phyloP scores from a whole-genome alignment of 2,329 filamentous ascomycete species.

The Graphilbum ipis-grandicollis region DNA sequence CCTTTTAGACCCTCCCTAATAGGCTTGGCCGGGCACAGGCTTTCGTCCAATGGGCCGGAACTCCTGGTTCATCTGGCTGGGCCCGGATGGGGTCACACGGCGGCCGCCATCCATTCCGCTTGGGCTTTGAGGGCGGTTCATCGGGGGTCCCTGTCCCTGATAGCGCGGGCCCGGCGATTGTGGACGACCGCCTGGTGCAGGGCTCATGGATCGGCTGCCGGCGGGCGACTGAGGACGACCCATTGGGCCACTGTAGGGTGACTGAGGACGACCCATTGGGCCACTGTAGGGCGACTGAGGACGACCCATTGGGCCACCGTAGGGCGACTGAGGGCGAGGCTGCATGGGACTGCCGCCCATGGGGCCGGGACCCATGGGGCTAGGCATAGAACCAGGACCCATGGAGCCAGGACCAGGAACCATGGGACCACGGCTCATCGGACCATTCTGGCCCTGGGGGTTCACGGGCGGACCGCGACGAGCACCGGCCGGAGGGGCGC shows the following conservation, averaged over 20 bases:
- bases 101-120: slow-evolving; percentile 19
- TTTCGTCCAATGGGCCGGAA: slow-evolving; percentile 28
- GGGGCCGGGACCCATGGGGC: not conserved
- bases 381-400: too few species aligned
- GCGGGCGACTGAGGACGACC: slow-evolving; percentile 14
- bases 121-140: slow-evolving; percentile 23
- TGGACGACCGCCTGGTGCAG: slow-evolving; percentile 13
- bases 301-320: slow-evolving; percentile 11
- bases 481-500: slow-evolving; percentile 28
- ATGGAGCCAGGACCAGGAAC: not conserved
- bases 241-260: slow-evolving; percentile 20
- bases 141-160: slow-evolving; percentile 28
- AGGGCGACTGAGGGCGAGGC: slow-evolving; percentile 8
- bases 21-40: slow-evolving; percentile 38
- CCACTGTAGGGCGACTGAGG: slow-evolving; percentile 13
- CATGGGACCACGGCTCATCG: not conserved
- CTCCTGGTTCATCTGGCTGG: slow-evolving; percentile 24
- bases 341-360: slow-evolving; percentile 2
- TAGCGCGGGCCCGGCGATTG: slow-evolving; percentile 20
- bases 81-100: slow-evolving; percentile 24
- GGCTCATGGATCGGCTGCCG: slow-evolving; percentile 17
- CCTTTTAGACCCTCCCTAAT: slow-evolving; percentile 13
- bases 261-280: slow-evolving; percentile 19
- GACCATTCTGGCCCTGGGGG: slow-evolving; percentile 12
- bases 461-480: slow-evolving; percentile 36